These are phyloP conservation scores for Begonia fuchsioides DNA, from an alignment of 306 rosid genomes.

Conservation along the genomic window DNA sequence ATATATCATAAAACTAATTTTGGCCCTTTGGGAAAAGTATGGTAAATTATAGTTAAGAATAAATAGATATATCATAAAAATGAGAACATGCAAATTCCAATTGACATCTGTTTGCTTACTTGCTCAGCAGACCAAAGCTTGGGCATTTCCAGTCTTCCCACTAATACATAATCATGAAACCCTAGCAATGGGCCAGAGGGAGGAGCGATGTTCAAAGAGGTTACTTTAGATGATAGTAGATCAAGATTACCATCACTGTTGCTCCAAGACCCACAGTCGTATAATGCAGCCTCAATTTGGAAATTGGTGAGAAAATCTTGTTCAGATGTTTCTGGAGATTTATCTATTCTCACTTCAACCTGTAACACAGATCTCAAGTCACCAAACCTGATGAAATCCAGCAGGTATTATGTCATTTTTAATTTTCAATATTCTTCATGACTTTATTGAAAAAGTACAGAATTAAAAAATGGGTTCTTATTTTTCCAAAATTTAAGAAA, in stretches of 20 bases:
- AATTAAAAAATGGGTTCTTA: no score
- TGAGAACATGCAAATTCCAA: conserved; percentile 35
- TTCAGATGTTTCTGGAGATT: conserved; percentile 42
- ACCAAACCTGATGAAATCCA: no score
- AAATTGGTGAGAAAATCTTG: conserved; percentile 40
- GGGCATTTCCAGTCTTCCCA: conserved; percentile 54
- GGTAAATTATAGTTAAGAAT: no score
- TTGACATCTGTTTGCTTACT: conserved; percentile 21
- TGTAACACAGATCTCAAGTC: conserved; percentile 12
- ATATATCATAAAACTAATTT: no score
- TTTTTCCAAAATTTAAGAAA: no score
- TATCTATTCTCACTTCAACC: conserved; percentile 87
- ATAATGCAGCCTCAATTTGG: conserved; percentile 56
- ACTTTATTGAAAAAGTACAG: no score
- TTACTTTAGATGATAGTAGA: conserved; percentile 55
- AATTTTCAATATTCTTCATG: background rate
- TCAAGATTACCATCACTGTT: conserved; percentile 30
- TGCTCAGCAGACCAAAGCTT: conserved; percentile 95
- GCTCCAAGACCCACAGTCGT: conserved; percentile 50
- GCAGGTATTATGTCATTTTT: no score
- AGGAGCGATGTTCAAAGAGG: conserved; percentile 40
- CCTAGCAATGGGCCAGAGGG: conserved; percentile 25
- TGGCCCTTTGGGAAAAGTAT: no score
- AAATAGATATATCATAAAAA: conserved; percentile 31
- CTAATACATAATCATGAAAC: conserved; percentile 53